Conservation (phyloP, 441 rosid genomes). For the Jatropha multifida region DNA sequence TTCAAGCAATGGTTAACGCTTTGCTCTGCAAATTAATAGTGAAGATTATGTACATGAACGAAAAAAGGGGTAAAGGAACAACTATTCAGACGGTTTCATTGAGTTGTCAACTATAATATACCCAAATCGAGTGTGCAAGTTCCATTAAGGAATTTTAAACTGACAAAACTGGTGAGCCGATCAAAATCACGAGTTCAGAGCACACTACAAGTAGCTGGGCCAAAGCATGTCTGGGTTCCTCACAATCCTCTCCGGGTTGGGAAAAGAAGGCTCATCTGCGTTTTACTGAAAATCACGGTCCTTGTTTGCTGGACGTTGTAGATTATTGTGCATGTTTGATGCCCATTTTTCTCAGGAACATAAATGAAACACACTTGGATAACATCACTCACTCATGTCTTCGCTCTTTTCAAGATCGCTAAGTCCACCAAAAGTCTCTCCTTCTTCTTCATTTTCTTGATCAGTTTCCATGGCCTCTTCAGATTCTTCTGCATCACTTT, state of each 20-base stretch:
- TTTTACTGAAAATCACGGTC: background rate
- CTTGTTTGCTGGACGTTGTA: background rate
- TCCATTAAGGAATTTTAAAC: background rate
- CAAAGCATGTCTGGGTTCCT: background rate
- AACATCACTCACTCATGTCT: conserved; percentile 56
- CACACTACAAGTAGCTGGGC: background rate
- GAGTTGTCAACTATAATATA: background rate
- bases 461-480: conserved; percentile 71
- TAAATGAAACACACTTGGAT: background rate
- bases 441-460: conserved; percentile 33
- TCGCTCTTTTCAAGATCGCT: conserved; percentile 54
- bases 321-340: background rate
- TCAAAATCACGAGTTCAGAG: background rate
- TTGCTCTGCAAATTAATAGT: background rate
- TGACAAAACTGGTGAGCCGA: background rate
- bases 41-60: background rate
- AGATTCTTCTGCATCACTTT: conserved; percentile 51
- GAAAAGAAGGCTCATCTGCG: background rate
- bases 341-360: background rate
- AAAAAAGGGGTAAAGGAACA: background rate
- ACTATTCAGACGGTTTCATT: background rate
- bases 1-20: no score
- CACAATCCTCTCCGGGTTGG: background rate
- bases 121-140: background rate
- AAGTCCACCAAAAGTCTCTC: conserved; percentile 35